Conservation (phyloP, 352 stramenopile genomes). For the Pythium myriotylum region DNA sequence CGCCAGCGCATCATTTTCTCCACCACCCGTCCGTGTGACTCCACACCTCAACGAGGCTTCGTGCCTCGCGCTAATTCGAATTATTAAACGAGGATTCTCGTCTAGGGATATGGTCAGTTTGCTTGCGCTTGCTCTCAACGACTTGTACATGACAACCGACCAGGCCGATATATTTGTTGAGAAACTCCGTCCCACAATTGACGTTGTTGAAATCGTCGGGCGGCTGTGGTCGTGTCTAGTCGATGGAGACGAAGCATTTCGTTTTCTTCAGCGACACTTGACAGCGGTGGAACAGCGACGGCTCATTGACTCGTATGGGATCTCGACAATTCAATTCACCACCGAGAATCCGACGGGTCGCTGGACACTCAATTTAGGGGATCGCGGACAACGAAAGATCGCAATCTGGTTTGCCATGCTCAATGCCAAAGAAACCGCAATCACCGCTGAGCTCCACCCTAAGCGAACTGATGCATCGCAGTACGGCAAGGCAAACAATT, state of each 20-base stretch:
- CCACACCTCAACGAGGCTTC: conserved; percentile 32
- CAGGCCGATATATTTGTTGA: conserved; percentile 49
- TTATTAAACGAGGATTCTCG: conserved; percentile 54
- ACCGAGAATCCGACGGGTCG: conserved; percentile 60
- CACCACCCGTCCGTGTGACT: conserved; percentile 36
- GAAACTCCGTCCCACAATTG: conserved; percentile 37
- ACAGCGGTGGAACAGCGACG: conserved; percentile 45
- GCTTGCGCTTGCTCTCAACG: conserved; percentile 49
- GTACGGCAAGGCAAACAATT: conserved; percentile 56
- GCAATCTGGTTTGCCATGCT: conserved; percentile 71
- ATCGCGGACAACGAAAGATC: conserved; percentile 62
- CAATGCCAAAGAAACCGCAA: conserved; percentile 43
- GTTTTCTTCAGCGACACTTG: conserved; percentile 54
- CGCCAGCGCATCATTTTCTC: conserved; percentile 44
- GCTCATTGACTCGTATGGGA: conserved; percentile 55
- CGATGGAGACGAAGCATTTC: conserved; percentile 52
- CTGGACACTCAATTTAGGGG: conserved; percentile 53
- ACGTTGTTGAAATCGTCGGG: conserved; percentile 59
- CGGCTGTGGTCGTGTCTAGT: conserved; percentile 56
- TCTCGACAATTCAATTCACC: conserved; percentile 58
- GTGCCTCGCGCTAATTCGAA: conserved; percentile 46
- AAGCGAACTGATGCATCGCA: conserved; percentile 66
- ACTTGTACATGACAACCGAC: conserved; percentile 50
- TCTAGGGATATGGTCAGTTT: conserved; percentile 49
- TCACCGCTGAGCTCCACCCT: conserved; percentile 34